Percentiles rank a stretch among this genome's conserved stretches.
Conservation (phyloP, 2,329 filamentous ascomycete genomes). For the Aspergillus fructus region DNA sequence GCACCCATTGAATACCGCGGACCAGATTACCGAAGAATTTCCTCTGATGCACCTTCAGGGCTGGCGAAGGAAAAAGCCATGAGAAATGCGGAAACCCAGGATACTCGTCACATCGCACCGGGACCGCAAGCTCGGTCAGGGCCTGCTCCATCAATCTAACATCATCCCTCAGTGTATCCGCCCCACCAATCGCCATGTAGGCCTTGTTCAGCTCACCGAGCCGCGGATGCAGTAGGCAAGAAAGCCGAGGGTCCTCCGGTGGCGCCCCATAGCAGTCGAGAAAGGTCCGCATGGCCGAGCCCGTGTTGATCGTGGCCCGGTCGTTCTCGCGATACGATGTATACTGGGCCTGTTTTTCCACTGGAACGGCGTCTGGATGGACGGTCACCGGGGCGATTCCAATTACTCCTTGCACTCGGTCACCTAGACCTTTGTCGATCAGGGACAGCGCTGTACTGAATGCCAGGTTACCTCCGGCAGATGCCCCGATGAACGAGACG, state of each 20-base stretch:
- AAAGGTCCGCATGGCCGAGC: constrained; percentile 34
- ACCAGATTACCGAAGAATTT: constrained; percentile 7
- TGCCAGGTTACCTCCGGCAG: constrained; percentile 41
- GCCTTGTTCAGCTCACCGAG: constrained; percentile 11
- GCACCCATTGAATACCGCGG: neutral
- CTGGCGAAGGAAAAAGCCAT: constrained; percentile 4
- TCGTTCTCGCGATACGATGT: constrained; percentile 38
- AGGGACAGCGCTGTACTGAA: constrained; percentile 37
- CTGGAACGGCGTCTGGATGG: constrained; percentile 38
- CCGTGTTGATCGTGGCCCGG: constrained; percentile 37
- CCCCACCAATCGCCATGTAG: constrained; percentile 10
- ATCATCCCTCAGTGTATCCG: constrained; percentile 14
- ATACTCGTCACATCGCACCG: constrained; percentile 3
- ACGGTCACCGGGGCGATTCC: constrained; percentile 38
- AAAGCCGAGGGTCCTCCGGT: constrained; percentile 2
- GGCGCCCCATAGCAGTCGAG: constrained; percentile 21
- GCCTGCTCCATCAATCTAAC: constrained; percentile 6
- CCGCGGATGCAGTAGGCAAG: constrained; percentile 5
- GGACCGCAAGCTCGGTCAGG: neutral
- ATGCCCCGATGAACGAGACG: constrained; percentile 31
- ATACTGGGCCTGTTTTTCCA: constrained; percentile 29
- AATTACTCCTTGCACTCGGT: constrained; percentile 34
- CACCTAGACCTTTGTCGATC: constrained; percentile 27
- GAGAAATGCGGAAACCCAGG: constrained; percentile 7
- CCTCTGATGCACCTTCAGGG: neutral